A percentile compares a stretch with the other conserved stretches of the same genome.
Conservation (phyloP, 2,329 filamentous ascomycete genomes). For the Venturia carpophila region DNA sequence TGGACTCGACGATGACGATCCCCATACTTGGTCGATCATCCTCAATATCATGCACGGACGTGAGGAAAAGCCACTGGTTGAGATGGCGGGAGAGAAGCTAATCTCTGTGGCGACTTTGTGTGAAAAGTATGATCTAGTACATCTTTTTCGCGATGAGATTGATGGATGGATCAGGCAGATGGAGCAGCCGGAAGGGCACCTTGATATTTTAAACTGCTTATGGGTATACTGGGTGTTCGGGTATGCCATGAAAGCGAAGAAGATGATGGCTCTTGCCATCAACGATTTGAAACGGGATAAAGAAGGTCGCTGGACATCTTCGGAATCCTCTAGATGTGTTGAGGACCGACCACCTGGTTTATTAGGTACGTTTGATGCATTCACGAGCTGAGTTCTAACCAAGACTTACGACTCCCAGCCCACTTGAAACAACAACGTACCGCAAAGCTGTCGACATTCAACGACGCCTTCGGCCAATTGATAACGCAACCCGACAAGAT, state of each 20-base stretch:
- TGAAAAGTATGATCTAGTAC: background rate
- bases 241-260: background rate
- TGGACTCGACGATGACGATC: background rate
- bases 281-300: background rate
- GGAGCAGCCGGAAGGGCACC: background rate
- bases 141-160: background rate
- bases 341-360: background rate
- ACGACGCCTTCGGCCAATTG: background rate
- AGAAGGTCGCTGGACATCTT: background rate
- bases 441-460: background rate
- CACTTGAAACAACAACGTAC: background rate
- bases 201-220: background rate
- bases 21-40: background rate
- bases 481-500: background rate
- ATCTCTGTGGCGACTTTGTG: background rate
- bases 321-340: background rate
- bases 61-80: background rate
- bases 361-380: background rate
- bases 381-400: background rate
- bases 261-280: background rate
- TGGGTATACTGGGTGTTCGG: background rate
- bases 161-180: background rate
- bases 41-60: background rate
- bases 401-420: background rate
- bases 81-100: background rate